Percentiles rank a stretch among this genome's conserved stretches.
Conservation (phyloP, 306 rosid species). For the Cucurbita pepo region DNA sequence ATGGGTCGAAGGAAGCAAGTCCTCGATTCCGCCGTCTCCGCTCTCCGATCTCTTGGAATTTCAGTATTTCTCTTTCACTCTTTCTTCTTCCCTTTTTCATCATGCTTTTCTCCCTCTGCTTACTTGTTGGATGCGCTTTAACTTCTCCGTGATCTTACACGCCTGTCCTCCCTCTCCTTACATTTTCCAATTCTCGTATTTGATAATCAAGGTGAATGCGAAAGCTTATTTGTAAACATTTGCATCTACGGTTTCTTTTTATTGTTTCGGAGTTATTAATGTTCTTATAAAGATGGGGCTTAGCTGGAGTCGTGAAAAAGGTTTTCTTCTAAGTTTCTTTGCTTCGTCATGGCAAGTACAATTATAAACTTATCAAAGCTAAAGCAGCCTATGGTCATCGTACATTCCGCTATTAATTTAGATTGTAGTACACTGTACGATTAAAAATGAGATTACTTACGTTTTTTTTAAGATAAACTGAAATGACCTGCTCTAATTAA, state of each 20-base stretch:
- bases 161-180: too few species aligned
- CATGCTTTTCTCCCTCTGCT: too few species aligned
- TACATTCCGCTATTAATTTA: not conserved
- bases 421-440: not conserved
- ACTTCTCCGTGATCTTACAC: too few species aligned
- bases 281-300: not conserved
- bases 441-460: too few species aligned
- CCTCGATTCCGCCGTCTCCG: constrained; percentile 55
- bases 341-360: not conserved
- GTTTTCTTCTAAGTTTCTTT: not conserved
- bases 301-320: not conserved
- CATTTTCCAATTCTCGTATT: too few species aligned
- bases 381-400: not conserved
- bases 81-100: too few species aligned
- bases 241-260: not conserved
- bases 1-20: constrained; percentile 81
- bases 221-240: too few species aligned
- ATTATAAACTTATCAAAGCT: not conserved
- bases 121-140: too few species aligned
- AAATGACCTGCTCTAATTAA: too few species aligned
- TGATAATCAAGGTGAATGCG: too few species aligned
- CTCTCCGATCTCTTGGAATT: constrained; percentile 48
- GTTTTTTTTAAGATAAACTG: too few species aligned
- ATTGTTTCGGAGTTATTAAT: not conserved
- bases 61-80: constrained; percentile 15